A percentile compares a stretch with the other conserved stretches of the same genome.
Conservation (phyloP, 2,329 filamentous ascomycete genomes). For the Apiospora sp. region DNA sequence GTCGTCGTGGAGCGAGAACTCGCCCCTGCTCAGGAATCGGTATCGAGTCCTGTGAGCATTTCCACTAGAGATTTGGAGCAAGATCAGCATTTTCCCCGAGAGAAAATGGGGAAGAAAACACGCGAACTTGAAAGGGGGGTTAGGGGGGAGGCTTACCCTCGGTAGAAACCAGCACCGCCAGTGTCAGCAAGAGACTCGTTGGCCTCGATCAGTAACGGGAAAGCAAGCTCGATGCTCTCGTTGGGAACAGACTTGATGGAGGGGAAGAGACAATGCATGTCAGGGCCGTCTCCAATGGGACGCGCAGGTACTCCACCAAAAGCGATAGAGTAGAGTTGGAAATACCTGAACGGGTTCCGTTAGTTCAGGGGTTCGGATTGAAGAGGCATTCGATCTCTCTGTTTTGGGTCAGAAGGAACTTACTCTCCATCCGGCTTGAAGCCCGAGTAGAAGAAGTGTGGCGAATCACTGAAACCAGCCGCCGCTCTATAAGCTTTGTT, state of each 20-base stretch:
- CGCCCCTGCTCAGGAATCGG: slow-evolving; percentile 53
- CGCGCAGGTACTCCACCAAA: slow-evolving; percentile 58
- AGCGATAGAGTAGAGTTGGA: slow-evolving; percentile 58
- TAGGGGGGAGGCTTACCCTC: slow-evolving; percentile 40
- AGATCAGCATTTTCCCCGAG: not conserved
- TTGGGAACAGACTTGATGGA: slow-evolving; percentile 59
- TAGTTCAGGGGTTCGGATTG: slow-evolving; percentile 35
- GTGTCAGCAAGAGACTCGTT: slow-evolving; percentile 56
- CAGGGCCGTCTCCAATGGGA: slow-evolving; percentile 54
- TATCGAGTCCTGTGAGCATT: slow-evolving; percentile 58
- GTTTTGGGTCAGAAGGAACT: not conserved
- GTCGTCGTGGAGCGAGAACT: slow-evolving; percentile 57
- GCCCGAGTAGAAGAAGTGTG: slow-evolving; percentile 59
- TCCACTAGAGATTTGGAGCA: slow-evolving; percentile 35
- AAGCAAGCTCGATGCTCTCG: slow-evolving; percentile 57
- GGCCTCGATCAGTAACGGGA: slow-evolving; percentile 55
- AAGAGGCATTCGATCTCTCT: not conserved
- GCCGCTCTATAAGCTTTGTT: slow-evolving; percentile 54
- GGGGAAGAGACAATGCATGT: slow-evolving; percentile 59
- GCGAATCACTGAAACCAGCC: slow-evolving; percentile 58
- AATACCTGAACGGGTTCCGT: slow-evolving; percentile 37
- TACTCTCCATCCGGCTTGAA: slow-evolving; percentile 52
- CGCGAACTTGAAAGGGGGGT: not conserved
- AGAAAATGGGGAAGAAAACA: not conserved
- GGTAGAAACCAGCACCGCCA: slow-evolving; percentile 55